These are phyloP conservation scores for Rhododendron williamsianum DNA, from an alignment of 148 eudicot species.

Conservation along the genomic window DNA sequence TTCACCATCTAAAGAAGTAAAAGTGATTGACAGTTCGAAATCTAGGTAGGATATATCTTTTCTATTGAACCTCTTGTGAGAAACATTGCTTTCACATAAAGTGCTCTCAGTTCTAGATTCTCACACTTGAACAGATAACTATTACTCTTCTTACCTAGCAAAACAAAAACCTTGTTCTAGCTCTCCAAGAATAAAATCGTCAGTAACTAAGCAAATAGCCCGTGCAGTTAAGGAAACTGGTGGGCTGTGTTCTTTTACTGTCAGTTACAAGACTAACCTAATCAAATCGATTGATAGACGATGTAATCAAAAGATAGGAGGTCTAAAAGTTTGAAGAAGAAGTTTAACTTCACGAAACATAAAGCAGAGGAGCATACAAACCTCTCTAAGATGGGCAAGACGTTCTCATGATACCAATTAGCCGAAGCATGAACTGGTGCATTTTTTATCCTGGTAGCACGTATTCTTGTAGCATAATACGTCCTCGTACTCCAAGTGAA, in stretches of 20 bases:
- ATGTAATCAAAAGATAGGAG: not conserved
- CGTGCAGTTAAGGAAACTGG: not conserved
- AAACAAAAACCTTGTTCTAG: not conserved
- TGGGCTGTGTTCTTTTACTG: not conserved
- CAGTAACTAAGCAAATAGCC: not conserved
- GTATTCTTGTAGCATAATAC: conserved; percentile 79
- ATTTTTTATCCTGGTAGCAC: conserved; percentile 79
- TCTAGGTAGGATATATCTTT: not conserved
- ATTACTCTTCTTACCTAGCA: not conserved
- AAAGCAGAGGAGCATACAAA: conserved; percentile 20
- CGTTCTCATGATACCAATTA: conserved; percentile 86
- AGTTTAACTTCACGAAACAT: not conserved
- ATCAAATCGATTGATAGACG: not conserved
- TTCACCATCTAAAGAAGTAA: not conserved
- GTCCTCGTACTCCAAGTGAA: conserved; percentile 95
- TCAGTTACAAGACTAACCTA: not conserved
- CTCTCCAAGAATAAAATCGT: not conserved
- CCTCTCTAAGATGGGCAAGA: conserved; percentile 74
- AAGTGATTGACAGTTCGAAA: not conserved
- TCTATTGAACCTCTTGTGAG: not conserved
- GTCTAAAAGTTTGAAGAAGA: not conserved
- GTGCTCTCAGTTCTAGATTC: conserved; percentile 4
- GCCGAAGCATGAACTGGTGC: conserved; percentile 99
- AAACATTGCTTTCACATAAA: not conserved
- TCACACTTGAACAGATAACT: not conserved